Evolutionary conservation across 2,329 filamentous ascomycete genomes (phyloP), one percentile per base, ranked within the genome.

Genomic region (Tolypocladium nubicola): DNA sequence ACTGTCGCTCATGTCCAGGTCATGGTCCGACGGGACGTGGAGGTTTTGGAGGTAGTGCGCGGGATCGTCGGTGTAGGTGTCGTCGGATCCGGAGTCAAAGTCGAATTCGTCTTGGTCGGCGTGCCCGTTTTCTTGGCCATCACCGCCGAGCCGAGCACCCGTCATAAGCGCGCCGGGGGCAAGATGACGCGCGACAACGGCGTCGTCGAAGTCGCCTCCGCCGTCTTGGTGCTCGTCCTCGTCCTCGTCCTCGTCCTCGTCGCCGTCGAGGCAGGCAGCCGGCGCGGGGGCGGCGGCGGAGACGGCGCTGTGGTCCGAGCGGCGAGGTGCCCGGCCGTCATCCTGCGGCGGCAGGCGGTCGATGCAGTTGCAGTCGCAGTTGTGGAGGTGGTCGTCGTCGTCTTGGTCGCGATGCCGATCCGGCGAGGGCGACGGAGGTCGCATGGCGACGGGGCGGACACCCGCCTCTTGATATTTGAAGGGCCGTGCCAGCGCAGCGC

Each of bases 1-100:
- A 56, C 64, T 67, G 26, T 72, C 71, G 63, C 66, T 70, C 68
- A 73, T 68, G 40, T 66, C 67, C 39, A 68, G 57, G 41, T 72
- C 69, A 60, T 68, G 61, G 38, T 67, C 65, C 37, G 55, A 53
- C 19, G 56, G 38, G 19, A 52, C 43, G 33, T 50, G 38, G 14
- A 56, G 35, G 35, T 50, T 37, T 33, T 55, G 50, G 8, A 37
- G 40, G 41, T 59, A 35, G 37, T 57, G 52, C 13, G 43, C 49
- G 21, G 54, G 54, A 35, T 54, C 35, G 54, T 37, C 49, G 40
- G 40, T 33, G 45, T 21, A 37, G 41, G 53, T 33, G 50, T 54
- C 43, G 56, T 56, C 38, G 41, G 39, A 43, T 38, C 52, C 55
- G 54, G 38, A 33, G 45, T 33, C 58, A n/a, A 52, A n/a, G 45